Base-by-base conservation (phyloP, 2,329 filamentous ascomycete species). In the Aspergillus cejpii region DNA sequence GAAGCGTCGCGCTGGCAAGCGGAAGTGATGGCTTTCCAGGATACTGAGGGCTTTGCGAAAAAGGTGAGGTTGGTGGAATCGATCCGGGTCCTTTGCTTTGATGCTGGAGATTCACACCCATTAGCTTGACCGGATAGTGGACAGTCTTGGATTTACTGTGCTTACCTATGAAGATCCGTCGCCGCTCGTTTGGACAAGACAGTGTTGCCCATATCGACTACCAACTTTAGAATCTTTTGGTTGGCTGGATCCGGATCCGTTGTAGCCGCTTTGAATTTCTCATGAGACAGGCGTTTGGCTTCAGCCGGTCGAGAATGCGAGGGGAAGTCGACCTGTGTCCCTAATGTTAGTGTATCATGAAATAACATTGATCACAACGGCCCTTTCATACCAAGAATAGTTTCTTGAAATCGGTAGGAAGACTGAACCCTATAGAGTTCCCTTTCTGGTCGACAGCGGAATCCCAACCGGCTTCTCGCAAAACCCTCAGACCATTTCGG, bases 401-500 rank as follows among this genome's bases (percentile, higher is more conserved):
- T 58, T 82, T 87, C 39, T 79, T 77, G 47, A 97, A 79, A 52
- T 94, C 73, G 20, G 81, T 74, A 0, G 92, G 92, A 12, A 98
- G 79, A 62, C 91, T 95, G 53, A 94, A 85, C 2, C 92, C 92
- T 7, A 95, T 71, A 0, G 87, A 91, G 48, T 83, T 80, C 12
- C 92, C 92, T 61, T 88, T 78, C 20, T 83, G 79, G 47, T 89
- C 91, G 14, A 88, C 85, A 48, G 89, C 91, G 7, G 89, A 87
- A 58, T 95, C 90, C 94, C 94, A 98, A 8, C 90, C 90, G 60
- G 86, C 77, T 59, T 94, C 87, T 1, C 85, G 83, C 11, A 98
- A 71, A 47, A 97, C 95, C 64, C 95, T 88, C 20, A 97, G 79
- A 0, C 92, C 92, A 59, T 96, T 91, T 6, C 89, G 76, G 41